Percentiles rank a stretch among this genome's conserved stretches.
These are phyloP conservation scores for Ophiostoma ips DNA, from an alignment of 2,329 filamentous ascomycete species.

Conservation along the genomic window DNA sequence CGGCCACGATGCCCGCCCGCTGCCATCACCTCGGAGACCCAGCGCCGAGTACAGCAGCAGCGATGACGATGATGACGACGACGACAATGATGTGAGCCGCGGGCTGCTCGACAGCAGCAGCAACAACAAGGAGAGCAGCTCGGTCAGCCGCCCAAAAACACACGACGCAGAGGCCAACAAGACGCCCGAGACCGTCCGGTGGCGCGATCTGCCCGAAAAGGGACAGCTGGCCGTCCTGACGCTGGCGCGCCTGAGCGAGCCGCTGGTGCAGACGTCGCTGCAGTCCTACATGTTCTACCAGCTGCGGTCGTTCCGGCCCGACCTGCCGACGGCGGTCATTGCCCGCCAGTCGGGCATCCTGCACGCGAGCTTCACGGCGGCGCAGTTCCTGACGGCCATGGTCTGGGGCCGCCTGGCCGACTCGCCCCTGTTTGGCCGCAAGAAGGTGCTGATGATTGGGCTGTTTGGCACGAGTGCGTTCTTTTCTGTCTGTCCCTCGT, in stretches of 20 bases:
- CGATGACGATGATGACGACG: not conserved
- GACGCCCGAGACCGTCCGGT: slow-evolving; percentile 33
- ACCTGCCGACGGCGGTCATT: slow-evolving; percentile 47
- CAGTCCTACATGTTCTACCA: slow-evolving; percentile 76
- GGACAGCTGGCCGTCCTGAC: slow-evolving; percentile 65
- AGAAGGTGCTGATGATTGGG: slow-evolving; percentile 65
- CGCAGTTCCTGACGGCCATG: slow-evolving; percentile 72
- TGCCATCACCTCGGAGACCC: not conserved
- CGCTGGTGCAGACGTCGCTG: slow-evolving; percentile 64
- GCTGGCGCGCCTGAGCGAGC: slow-evolving; percentile 66
- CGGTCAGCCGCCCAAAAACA: not conserved
- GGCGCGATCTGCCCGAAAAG: slow-evolving; percentile 62
- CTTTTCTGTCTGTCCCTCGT: too few relatives aligned
- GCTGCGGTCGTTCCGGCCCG: slow-evolving; percentile 57
- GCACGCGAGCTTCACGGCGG: slow-evolving; percentile 64
- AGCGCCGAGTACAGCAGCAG: slow-evolving; percentile 1
- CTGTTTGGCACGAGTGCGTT: slow-evolving; percentile 46
- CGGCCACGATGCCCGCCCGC: not conserved
- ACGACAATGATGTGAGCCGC: not conserved
- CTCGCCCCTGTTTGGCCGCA: slow-evolving; percentile 52
- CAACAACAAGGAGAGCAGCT: not conserved
- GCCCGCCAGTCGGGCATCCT: slow-evolving; percentile 65
- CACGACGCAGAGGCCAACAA: not conserved
- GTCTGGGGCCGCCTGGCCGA: slow-evolving; percentile 64
- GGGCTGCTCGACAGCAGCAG: not conserved